A percentile compares a stretch with the other conserved stretches of the same genome.
phyloP scores from a whole-genome alignment of 2,329 filamentous ascomycete genomes.

The Aspergillus intermedius region DNA sequence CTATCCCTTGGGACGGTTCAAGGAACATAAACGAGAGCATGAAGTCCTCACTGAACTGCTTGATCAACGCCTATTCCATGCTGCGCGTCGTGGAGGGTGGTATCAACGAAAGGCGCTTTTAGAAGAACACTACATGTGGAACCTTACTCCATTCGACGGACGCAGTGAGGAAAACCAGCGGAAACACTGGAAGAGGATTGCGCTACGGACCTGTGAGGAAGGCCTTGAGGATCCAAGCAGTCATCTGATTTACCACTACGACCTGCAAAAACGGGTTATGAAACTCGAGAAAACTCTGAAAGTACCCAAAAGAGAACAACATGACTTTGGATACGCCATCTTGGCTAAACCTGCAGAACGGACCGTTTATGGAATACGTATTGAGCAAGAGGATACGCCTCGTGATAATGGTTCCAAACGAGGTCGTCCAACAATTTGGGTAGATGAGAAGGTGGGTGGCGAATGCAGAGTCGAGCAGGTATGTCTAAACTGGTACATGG shows the following conservation, averaged over 20 bases:
- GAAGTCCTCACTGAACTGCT: conserved; percentile 68
- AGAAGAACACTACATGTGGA: conserved; percentile 90
- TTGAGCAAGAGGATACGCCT: conserved; percentile 54
- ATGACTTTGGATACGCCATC: conserved; percentile 83
- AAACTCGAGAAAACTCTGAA: conserved; percentile 84
- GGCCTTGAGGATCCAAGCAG: conserved; percentile 83
- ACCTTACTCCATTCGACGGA: conserved; percentile 45
- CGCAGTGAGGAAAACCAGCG: conserved; percentile 58
- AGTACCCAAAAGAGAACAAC: conserved; percentile 76
- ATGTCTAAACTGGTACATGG: conserved; percentile 81
- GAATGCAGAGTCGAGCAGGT: conserved; percentile 89
- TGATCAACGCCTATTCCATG: conserved; percentile 74
- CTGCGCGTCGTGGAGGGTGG: conserved; percentile 79
- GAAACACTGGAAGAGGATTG: conserved; percentile 73
- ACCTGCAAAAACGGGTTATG: conserved; percentile 84
- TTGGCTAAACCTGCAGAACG: conserved; percentile 71
- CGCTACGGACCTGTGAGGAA: conserved; percentile 73
- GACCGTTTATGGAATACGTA: conserved; percentile 67
- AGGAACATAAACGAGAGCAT: conserved; percentile 72
- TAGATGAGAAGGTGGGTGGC: conserved; percentile 64
- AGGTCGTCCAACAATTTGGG: conserved; percentile 66
- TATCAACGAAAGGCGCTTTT: conserved; percentile 91
- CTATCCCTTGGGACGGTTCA: conserved; percentile 71
- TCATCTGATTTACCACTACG: conserved; percentile 88
- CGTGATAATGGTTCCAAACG: conserved; percentile 20